phyloP scores from a whole-genome alignment of 768 basidiomycete genomes.

The Suillus americanus region DNA sequence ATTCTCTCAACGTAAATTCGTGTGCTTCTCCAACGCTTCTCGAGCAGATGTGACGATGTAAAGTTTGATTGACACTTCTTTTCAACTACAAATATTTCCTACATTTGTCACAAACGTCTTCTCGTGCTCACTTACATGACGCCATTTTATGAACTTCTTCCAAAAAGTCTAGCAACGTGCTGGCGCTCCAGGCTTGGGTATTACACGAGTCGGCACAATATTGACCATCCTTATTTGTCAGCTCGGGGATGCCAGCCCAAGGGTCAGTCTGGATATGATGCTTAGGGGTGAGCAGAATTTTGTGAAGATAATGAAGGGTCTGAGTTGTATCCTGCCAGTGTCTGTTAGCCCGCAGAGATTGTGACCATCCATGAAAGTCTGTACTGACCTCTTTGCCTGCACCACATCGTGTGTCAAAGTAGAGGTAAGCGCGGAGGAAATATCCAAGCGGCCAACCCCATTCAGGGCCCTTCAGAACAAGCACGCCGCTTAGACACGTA shows the following conservation, averaged over 20 bases:
- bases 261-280: constrained; percentile 74
- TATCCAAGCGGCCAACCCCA: constrained; percentile 97
- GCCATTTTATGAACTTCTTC: constrained; percentile 60
- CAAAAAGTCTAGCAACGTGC: constrained; percentile 87
- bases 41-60: neutral
- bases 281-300: constrained; percentile 67
- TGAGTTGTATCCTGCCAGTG: constrained; percentile 55
- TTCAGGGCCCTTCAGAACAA: constrained; percentile 67
- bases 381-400: constrained; percentile 62
- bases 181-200: constrained; percentile 97
- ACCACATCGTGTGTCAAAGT: constrained; percentile 78
- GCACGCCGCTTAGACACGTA: constrained; percentile 15
- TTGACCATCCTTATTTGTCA: constrained; percentile 82
- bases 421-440: constrained; percentile 89
- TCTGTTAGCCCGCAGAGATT: neutral
- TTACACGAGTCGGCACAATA: constrained; percentile 87
- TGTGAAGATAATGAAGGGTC: constrained; percentile 81
- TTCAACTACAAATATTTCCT: constrained; percentile 18
- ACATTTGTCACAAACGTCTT: constrained; percentile 1
- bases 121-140: constrained; percentile 2
- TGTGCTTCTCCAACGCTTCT: constrained; percentile 1
- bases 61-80: neutral
- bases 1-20: neutral
- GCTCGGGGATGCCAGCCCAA: constrained; percentile 94
- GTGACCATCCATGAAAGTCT: constrained; percentile 7